phyloP scores from a whole-genome alignment of 805 yeast genomes.

The Candida insectalens region DNA sequence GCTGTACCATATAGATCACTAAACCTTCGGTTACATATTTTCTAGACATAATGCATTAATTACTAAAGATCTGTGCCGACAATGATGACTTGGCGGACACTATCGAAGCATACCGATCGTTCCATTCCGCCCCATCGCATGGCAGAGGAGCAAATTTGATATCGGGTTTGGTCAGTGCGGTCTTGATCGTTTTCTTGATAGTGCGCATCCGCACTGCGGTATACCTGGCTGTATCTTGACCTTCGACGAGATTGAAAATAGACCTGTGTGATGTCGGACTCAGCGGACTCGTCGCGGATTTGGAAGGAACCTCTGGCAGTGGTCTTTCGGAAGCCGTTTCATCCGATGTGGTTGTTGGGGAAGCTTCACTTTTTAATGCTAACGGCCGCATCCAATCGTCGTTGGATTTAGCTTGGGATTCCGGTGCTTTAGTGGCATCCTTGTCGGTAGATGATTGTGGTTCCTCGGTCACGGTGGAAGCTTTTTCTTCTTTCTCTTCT shows the following conservation, averaged over 20 bases:
- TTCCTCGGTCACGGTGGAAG: too few relatives aligned
- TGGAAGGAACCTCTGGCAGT: conserved; percentile 1
- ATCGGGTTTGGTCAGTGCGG: conserved; percentile 6
- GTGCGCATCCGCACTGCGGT: conserved; percentile 7
- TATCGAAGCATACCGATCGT: conserved; percentile 3
- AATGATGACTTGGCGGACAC: conserved; percentile 8
- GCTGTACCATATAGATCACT: too few relatives aligned
- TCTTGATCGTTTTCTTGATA: conserved; percentile 6
- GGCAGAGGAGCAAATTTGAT: conserved; percentile 4
- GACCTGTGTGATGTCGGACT: conserved; percentile 2
- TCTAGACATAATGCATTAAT: too few relatives aligned
- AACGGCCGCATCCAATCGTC: background rate
- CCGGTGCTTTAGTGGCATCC: background rate
- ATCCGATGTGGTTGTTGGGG: background rate
- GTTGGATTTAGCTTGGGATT: too few relatives aligned
- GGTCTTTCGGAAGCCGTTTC: conserved; percentile 2
- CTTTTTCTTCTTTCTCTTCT: background rate
- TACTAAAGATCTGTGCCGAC: conserved; percentile 6
- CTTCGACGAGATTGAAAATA: conserved; percentile 4
- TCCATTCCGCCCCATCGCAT: background rate
- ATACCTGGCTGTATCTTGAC: conserved; percentile 9
- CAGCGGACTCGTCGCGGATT: background rate
- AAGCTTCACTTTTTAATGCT: background rate
- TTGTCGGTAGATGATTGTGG: conserved; percentile 1
- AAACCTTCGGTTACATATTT: too few relatives aligned